Percentiles rank a stretch among this genome's conserved stretches.
These are phyloP conservation scores for Vanrija sp. DNA, from an alignment of 1,284 basidiomycete genomes.

Conservation along the genomic window DNA sequence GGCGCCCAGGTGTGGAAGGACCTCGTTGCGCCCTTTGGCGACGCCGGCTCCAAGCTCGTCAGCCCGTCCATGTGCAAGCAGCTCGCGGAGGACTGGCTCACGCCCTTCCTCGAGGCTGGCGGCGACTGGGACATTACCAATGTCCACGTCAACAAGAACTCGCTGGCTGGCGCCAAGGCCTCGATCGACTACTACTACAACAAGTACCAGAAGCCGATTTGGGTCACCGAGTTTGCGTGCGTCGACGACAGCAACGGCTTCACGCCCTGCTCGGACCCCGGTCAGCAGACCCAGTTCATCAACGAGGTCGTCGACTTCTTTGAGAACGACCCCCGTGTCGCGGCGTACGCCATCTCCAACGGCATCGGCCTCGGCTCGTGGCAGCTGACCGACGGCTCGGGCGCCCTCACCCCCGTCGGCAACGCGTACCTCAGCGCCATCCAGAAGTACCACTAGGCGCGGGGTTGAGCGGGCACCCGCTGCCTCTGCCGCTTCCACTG, in stretches of 20 bases:
- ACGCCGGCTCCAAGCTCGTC: conserved; percentile 35
- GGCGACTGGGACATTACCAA: conserved; percentile 39
- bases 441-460: conserved; percentile 34
- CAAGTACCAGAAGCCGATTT: conserved; percentile 46
- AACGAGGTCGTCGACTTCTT: conserved; percentile 44
- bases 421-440: not conserved
- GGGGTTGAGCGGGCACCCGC: too few species aligned
- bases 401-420: not conserved
- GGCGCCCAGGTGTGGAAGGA: conserved; percentile 40
- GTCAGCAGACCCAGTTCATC: conserved; percentile 43
- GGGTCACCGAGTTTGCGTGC: conserved; percentile 48
- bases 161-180: conserved; percentile 36
- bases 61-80: conserved; percentile 48
- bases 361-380: conserved; percentile 20
- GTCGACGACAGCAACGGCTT: conserved; percentile 43
- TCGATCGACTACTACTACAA: conserved; percentile 45
- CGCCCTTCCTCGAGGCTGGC: conserved; percentile 31
- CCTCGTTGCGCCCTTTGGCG: conserved; percentile 35
- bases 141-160: conserved; percentile 49
- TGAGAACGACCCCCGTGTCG: conserved; percentile 38
- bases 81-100: conserved; percentile 39
- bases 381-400: not conserved
- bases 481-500: not conserved
- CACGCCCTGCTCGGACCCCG: conserved; percentile 41
- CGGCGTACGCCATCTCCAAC: conserved; percentile 36